Evolutionary conservation across 345 rosid genomes (phyloP).

Genomic region (Aurinia saxatilis): DNA sequence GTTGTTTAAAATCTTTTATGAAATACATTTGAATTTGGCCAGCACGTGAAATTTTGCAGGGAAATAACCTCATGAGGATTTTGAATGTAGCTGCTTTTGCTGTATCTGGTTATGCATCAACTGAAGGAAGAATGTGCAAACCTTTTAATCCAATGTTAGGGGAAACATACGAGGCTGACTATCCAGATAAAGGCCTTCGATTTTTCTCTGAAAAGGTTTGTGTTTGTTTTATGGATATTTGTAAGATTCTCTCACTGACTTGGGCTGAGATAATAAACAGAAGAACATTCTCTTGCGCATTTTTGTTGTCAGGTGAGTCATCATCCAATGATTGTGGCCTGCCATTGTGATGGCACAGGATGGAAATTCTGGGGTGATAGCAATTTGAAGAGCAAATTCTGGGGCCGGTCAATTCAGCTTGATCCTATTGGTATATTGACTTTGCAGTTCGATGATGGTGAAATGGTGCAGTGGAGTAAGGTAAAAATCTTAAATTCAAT

Average conservation of each 20-base stretch:
- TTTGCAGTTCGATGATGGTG: conserved; percentile 90
- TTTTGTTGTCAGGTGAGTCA: conserved; percentile 89
- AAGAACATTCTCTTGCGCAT: too few relatives aligned
- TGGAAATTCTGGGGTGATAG: conserved; percentile 99
- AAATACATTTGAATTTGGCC: neutral
- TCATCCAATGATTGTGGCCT: conserved; percentile 98
- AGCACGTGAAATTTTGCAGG: conserved; percentile 46
- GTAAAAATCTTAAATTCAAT: conserved; percentile 27
- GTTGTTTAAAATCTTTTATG: neutral
- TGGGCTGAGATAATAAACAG: conserved; percentile 32
- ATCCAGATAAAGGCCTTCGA: conserved; percentile 85
- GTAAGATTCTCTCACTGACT: conserved; percentile 8
- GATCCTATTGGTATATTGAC: conserved; percentile 94
- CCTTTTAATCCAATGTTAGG: conserved; percentile 98
- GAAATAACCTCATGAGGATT: conserved; percentile 85
- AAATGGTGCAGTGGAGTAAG: conserved; percentile 93
- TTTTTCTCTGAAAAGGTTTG: conserved; percentile 95
- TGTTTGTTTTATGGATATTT: neutral
- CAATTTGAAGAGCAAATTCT: conserved; percentile 93
- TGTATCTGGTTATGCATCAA: conserved; percentile 95
- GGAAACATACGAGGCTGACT: conserved; percentile 96
- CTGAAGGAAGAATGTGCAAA: conserved; percentile 95
- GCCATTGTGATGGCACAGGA: conserved; percentile 96
- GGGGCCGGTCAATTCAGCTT: conserved; percentile 99
- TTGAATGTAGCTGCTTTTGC: conserved; percentile 99